A percentile compares a stretch with the other conserved stretches of the same genome.
These are phyloP conservation scores for Neonothopanus nambi DNA, from an alignment of 1,284 basidiomycete genomes.

Conservation along the genomic window DNA sequence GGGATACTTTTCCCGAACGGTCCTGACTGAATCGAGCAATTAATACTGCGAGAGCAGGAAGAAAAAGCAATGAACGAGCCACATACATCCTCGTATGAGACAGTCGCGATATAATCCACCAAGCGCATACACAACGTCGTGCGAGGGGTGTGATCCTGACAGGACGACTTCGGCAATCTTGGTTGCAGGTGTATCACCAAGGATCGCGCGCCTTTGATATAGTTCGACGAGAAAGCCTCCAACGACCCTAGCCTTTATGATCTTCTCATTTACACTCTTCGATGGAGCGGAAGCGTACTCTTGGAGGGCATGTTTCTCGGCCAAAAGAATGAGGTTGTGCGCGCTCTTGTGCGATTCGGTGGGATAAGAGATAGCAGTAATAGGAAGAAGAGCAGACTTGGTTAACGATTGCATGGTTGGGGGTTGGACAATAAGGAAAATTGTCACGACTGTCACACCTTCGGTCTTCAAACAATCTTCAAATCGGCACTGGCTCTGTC, in stretches of 20 bases:
- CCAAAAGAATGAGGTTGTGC: neutral
- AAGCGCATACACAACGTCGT: neutral
- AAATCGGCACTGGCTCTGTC: too few species aligned
- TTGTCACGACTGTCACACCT: too few species aligned
- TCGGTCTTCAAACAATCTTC: too few species aligned
- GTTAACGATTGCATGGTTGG: too few species aligned
- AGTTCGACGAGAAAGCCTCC: slow-evolving; percentile 1
- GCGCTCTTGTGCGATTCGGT: neutral
- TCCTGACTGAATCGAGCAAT: slow-evolving; percentile 19
- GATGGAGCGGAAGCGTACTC: neutral
- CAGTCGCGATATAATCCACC: neutral
- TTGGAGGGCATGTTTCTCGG: neutral
- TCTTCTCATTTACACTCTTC: neutral
- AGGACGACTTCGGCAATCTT: neutral
- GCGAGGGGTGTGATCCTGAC: neutral
- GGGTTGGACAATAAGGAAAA: too few species aligned
- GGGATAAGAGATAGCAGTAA: too few species aligned
- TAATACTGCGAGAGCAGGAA: neutral
- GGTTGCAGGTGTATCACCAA: neutral
- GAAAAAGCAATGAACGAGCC: neutral
- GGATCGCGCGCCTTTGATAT: neutral
- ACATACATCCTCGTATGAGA: neutral
- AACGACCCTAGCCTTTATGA: neutral
- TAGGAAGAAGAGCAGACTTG: too few species aligned
- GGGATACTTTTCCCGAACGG: slow-evolving; percentile 14